A percentile compares a stretch with the other conserved stretches of the same genome.
Conservation (phyloP, 495 filamentous ascomycete genomes). For the Penicillium ucsense region DNA sequence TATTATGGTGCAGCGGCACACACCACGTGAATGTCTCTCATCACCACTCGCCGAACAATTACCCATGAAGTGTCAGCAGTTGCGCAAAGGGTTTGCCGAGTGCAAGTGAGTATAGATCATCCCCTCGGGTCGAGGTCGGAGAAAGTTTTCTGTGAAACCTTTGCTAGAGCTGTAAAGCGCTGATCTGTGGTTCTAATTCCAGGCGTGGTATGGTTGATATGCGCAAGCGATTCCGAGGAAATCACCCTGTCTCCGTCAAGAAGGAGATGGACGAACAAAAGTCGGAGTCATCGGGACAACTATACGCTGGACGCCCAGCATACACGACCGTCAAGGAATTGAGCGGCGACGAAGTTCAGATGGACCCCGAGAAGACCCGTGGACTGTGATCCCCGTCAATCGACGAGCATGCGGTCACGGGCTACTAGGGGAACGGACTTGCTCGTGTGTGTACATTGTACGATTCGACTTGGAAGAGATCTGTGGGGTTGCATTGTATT, state of each 20-base stretch:
- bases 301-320: slow-evolving; percentile 73
- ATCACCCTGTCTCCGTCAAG: slow-evolving; percentile 65
- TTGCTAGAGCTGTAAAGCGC: not conserved
- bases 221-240: slow-evolving; percentile 97
- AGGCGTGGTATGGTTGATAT: slow-evolving; percentile 91
- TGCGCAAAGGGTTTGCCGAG: slow-evolving; percentile 83
- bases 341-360: slow-evolving; percentile 37
- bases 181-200: not conserved
- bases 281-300: slow-evolving; percentile 37
- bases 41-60: slow-evolving; percentile 67
- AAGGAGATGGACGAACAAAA: slow-evolving; percentile 51
- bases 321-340: slow-evolving; percentile 47
- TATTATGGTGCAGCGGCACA: slow-evolving; percentile 81
- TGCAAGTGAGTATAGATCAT: slow-evolving; percentile 55
- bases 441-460: too few species aligned
- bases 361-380: slow-evolving; percentile 42
- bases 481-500: slow-evolving; percentile 1
- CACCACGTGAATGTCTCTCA: slow-evolving; percentile 77
- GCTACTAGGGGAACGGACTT: too few species aligned
- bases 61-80: slow-evolving; percentile 81
- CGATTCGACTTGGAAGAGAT: too few species aligned
- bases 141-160: not conserved
- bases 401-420: too few species aligned
- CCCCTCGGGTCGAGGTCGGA: not conserved
- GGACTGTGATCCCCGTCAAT: slow-evolving; percentile 20